These are phyloP conservation scores for Arthroderma sp. DNA, from an alignment of 2,329 filamentous ascomycete species.

Conservation along the genomic window DNA sequence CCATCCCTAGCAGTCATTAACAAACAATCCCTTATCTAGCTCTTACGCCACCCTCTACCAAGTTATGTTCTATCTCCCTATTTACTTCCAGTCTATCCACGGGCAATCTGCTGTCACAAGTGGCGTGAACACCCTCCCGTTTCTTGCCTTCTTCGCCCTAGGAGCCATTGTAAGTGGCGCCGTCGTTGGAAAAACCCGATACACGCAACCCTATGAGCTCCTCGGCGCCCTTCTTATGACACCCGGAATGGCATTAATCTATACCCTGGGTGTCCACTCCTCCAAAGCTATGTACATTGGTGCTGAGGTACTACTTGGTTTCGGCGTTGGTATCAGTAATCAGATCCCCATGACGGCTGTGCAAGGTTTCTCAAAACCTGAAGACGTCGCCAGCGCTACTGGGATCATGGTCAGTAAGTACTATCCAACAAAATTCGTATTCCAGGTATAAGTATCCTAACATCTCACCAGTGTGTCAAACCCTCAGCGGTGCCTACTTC, in stretches of 20 bases:
- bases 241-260: slow-evolving; percentile 7
- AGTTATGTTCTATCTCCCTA: slow-evolving; percentile 14
- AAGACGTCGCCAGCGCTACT: slow-evolving; percentile 14
- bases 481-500: slow-evolving; percentile 13
- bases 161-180: slow-evolving; percentile 10
- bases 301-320: slow-evolving; percentile 14
- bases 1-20: not conserved
- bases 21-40: slow-evolving; percentile 4
- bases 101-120: slow-evolving; percentile 10
- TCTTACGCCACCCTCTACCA: slow-evolving; percentile 9
- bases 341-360: slow-evolving; percentile 15
- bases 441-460: slow-evolving; percentile 1
- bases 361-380: slow-evolving; percentile 12
- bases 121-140: slow-evolving; percentile 15
- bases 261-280: slow-evolving; percentile 7
- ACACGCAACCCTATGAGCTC: slow-evolving; percentile 9
- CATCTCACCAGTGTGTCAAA: slow-evolving; percentile 4
- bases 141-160: slow-evolving; percentile 11
- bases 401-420: slow-evolving; percentile 15
- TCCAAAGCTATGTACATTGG: slow-evolving; percentile 13
- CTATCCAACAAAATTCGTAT: not conserved
- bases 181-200: slow-evolving; percentile 9
- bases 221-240: slow-evolving; percentile 6
- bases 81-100: slow-evolving; percentile 15
- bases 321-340: slow-evolving; percentile 15